Evolutionary conservation across 2,329 filamentous ascomycete genomes (phyloP).

Genomic region (Onygenales sp.): DNA sequence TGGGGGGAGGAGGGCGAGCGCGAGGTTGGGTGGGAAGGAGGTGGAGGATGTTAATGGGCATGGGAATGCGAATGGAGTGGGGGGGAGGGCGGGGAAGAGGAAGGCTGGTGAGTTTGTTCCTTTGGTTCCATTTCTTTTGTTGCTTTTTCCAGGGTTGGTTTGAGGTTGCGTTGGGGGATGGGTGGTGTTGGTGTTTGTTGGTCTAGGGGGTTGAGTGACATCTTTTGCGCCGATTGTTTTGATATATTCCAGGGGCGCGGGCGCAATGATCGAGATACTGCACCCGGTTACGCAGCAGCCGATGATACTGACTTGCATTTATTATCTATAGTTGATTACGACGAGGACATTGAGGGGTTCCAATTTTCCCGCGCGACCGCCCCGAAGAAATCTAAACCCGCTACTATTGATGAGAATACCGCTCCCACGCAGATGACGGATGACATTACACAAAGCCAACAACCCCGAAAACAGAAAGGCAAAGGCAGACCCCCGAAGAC

Average conservation of each 20-base stretch:
- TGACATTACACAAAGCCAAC: conserved; percentile 19
- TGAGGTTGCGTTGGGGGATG: neutral
- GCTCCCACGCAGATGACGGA: conserved; percentile 15
- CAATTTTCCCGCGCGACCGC: conserved; percentile 62
- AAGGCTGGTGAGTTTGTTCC: conserved; percentile 31
- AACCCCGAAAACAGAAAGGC: conserved; percentile 18
- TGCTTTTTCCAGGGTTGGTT: neutral
- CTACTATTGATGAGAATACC: conserved; percentile 24
- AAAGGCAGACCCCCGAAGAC: conserved; percentile 31
- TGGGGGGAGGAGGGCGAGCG: neutral
- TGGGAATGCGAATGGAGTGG: conserved; percentile 8
- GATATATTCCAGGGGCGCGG: neutral
- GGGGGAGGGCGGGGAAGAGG: conserved; percentile 26
- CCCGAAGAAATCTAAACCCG: conserved; percentile 49
- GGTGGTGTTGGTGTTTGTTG: neutral
- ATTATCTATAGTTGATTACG: conserved; percentile 38
- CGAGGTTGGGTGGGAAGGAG: conserved; percentile 2
- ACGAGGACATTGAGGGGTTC: conserved; percentile 71
- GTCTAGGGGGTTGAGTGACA: neutral
- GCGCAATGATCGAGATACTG: too few species aligned
- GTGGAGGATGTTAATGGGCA: conserved; percentile 1
- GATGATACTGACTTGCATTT: conserved; percentile 5
- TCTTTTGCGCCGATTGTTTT: neutral
- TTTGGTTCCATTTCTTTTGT: conserved; percentile 4
- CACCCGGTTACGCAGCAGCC: too few species aligned